Percentiles rank a stretch among this genome's conserved stretches.
phyloP scores from a whole-genome alignment of 495 filamentous ascomycete species.

The Penicillium alfredii region DNA sequence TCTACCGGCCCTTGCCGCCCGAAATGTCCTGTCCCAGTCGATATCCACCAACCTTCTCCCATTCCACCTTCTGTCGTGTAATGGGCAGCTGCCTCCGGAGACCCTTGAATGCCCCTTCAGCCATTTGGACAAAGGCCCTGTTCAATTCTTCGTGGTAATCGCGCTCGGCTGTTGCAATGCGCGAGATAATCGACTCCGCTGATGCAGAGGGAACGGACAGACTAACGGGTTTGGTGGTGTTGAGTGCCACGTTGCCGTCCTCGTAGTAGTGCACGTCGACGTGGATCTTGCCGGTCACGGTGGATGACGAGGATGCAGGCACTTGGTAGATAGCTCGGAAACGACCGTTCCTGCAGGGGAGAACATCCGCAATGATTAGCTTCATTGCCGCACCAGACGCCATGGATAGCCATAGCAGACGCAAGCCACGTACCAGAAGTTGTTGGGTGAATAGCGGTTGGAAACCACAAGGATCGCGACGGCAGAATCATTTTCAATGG shows the following conservation, averaged over 20 bases:
- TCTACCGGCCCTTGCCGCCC: constrained; percentile 36
- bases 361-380: constrained; percentile 7
- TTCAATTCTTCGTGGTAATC: constrained; percentile 97
- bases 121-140: constrained; percentile 75
- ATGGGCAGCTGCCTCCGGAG: constrained; percentile 90
- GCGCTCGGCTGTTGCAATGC: constrained; percentile 74
- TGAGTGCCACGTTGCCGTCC: constrained; percentile 92
- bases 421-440: constrained; percentile 70
- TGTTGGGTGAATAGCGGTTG: constrained; percentile 94
- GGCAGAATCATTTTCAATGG: constrained; percentile 65
- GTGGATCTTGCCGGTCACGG: constrained; percentile 43
- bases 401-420: not conserved
- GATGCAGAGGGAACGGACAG: constrained; percentile 52
- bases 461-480: constrained; percentile 81
- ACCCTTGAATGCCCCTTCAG: constrained; percentile 91
- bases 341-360: constrained; percentile 71
- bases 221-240: constrained; percentile 71
- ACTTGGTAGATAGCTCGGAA: constrained; percentile 78
- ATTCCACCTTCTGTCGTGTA: constrained; percentile 97
- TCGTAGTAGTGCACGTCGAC: constrained; percentile 95
- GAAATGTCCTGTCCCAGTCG: constrained; percentile 67
- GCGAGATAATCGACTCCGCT: constrained; percentile 62
- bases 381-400: no score
- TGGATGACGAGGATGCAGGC: constrained; percentile 54
- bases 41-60: constrained; percentile 98